Base-by-base conservation (phyloP, 169 alveolate genomes). In the Eimeria acervulina region DNA sequence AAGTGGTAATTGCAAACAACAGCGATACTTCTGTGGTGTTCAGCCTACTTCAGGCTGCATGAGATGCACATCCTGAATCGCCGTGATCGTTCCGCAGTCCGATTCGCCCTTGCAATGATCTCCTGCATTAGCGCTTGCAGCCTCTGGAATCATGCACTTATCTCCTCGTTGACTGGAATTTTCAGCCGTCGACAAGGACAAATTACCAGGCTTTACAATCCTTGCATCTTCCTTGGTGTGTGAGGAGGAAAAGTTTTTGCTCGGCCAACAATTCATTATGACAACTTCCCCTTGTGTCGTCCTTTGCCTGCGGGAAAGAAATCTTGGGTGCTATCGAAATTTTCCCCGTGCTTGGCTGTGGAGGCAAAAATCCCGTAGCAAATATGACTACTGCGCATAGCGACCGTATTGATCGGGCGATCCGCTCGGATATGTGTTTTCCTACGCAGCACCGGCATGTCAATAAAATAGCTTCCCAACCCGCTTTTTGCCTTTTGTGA, bases 11-110 rank as follows among this genome's bases (percentile, higher is more conserved):
- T 38, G 40, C 12, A 47, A n/a, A 40, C 5, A 15, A n/a, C 26
- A 28, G 42, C 26, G 88, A 23, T 44, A 28, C 38, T 19, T 26
- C 0, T 42, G 33, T 12, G 40, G 28, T n/a, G 2, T n/a, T 44
- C 66, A 19, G 88, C 68, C 26, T 42, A 78, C 88, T 7, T 38
- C 40, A n/a, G 44, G 63, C 88, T 44, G 59, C 42, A 10, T 40
- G 51, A 28, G 88, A 8, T 40, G 38, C 88, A 42, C 40, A 26
- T 23, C 42, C 26, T 42, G 88, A 44, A 42, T 40, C 26, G 38
- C 88, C n/a, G 88, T 47, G 40, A 23, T 13, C 40, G 36, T 26
- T 78, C 66, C 66, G 26, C 88, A 78, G 88, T 44, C 88, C 26
- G 66, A 19, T 26, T 13, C 40, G 42, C 68, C n/a, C 88, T n/a